Conservation (phyloP, 176 grass and related monocot species). For the Oryza officinalis region DNA sequence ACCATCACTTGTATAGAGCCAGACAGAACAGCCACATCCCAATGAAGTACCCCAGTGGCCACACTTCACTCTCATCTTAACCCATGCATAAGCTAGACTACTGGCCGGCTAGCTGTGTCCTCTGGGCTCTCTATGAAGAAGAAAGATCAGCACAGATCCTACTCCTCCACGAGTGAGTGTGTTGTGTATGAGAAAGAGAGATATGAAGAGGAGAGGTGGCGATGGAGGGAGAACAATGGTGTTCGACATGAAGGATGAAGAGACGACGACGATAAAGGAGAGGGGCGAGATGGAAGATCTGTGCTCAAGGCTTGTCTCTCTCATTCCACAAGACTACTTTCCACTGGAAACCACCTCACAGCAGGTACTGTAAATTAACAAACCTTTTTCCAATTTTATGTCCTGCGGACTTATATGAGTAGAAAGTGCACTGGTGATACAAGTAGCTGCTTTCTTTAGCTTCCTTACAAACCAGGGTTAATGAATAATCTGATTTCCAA, state of each 20-base stretch:
- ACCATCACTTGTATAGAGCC: not conserved
- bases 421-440: too few species aligned
- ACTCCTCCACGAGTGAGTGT: not conserved
- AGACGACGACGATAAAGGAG: not conserved
- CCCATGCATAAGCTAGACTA: not conserved
- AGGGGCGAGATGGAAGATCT: conserved; percentile 22
- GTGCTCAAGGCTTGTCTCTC: conserved; percentile 28
- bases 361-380: not conserved
- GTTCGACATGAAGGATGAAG: conserved; percentile 1
- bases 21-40: not conserved
- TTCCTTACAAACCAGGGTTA: too few species aligned
- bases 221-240: conserved; percentile 7
- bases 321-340: conserved; percentile 17
- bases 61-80: not conserved
- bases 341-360: not conserved
- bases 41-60: not conserved
- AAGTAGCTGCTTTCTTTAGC: too few species aligned
- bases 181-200: not conserved
- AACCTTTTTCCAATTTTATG: not conserved
- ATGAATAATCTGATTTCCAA: too few species aligned
- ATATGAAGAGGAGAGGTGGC: not conserved
- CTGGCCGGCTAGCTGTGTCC: not conserved
- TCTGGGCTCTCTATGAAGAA: conserved; percentile 9
- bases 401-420: too few species aligned
- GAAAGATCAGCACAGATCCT: not conserved